phyloP scores from a whole-genome alignment of 495 filamentous ascomycete species.

The Penicillium fimorum region DNA sequence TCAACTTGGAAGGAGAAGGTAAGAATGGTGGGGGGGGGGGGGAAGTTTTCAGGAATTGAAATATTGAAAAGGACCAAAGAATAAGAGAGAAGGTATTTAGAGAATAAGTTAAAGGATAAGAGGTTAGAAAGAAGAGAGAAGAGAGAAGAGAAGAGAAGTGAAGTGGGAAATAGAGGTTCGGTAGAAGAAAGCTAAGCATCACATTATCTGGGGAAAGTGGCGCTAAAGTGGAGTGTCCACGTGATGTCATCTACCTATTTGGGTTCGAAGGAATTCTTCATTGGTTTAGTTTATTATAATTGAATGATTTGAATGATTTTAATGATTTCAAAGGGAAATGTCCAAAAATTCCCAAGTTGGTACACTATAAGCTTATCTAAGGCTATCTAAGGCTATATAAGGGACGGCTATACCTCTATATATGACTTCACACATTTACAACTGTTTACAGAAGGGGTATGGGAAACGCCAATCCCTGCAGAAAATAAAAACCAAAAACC shows the following conservation, averaged over 20 bases:
- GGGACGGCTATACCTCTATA: no score
- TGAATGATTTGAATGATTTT: no score
- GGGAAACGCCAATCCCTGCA: constrained; percentile 3
- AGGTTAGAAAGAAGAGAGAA: not conserved
- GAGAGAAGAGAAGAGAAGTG: constrained; percentile 6
- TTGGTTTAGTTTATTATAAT: not conserved
- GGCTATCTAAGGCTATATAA: no score
- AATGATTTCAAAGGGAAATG: no score
- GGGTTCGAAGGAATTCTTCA: no score
- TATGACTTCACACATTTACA: no score
- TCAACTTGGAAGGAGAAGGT: not conserved
- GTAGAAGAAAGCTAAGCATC: constrained; percentile 6
- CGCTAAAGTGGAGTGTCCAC: constrained; percentile 11
- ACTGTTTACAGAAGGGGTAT: no score
- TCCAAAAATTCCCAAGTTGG: no score
- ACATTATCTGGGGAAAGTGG: constrained; percentile 13
- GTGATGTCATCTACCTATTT: not conserved
- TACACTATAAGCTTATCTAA: no score
- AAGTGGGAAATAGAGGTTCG: not conserved
- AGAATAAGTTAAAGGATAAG: not conserved
- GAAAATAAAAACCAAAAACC: no score
- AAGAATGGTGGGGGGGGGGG: not conserved
- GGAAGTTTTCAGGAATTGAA: not conserved
- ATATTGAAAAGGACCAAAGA: constrained; percentile 1
- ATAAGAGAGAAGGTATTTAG: not conserved